Percentiles rank a stretch among this genome's conserved stretches.
These are phyloP conservation scores for Evernia prunastri DNA, from an alignment of 495 filamentous ascomycete species.

Conservation along the genomic window DNA sequence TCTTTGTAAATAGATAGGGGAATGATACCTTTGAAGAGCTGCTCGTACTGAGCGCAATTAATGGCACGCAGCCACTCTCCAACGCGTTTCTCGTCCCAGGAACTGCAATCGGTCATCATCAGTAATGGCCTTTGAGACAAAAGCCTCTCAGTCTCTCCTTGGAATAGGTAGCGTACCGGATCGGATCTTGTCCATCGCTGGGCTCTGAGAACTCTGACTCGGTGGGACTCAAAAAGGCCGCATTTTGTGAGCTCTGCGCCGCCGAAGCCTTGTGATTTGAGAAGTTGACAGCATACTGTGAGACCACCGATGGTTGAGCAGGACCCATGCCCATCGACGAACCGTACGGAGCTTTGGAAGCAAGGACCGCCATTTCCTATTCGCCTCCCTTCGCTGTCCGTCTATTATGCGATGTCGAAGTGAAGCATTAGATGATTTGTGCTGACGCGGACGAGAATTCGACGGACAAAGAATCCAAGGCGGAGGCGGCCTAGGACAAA, in stretches of 20 bases:
- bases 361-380: constrained; percentile 68
- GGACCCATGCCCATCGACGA: constrained; percentile 54
- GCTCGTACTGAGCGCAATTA: constrained; percentile 87
- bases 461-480: constrained; percentile 16
- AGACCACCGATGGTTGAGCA: constrained; percentile 44
- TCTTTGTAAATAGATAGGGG: neutral
- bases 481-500: constrained; percentile 12
- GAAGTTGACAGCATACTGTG: constrained; percentile 42
- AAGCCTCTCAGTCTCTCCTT: constrained; percentile 19
- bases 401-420: constrained; percentile 4
- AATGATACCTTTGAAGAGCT: constrained; percentile 69
- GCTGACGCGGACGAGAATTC: constrained; percentile 6
- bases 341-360: constrained; percentile 73
- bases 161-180: constrained; percentile 47
- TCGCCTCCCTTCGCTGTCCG: neutral
- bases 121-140: neutral
- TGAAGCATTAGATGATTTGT: constrained; percentile 5
- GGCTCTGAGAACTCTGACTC: constrained; percentile 91
- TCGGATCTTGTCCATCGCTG: constrained; percentile 51
- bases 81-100: constrained; percentile 89
- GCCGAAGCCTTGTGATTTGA: constrained; percentile 50
- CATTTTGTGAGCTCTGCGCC: constrained; percentile 50
- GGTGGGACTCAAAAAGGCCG: constrained; percentile 76
- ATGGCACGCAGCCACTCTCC: constrained; percentile 84
- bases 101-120: constrained; percentile 33